These are phyloP conservation scores for Coleophoma cylindrospora DNA, from an alignment of 2,329 filamentous ascomycete genomes.

Conservation along the genomic window DNA sequence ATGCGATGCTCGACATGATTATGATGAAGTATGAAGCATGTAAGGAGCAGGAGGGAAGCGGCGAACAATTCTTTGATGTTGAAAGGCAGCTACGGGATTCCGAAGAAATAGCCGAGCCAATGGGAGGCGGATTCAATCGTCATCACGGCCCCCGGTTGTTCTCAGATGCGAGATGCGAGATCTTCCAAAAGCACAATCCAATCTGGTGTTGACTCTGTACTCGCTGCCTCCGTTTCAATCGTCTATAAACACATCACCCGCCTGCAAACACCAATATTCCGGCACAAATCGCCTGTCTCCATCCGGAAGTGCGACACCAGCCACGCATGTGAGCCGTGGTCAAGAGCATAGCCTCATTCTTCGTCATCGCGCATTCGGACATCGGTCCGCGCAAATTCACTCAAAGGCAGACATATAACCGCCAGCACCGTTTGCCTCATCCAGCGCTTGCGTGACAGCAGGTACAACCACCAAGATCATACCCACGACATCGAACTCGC, in stretches of 20 bases:
- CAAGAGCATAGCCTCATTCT: slow-evolving; percentile 17
- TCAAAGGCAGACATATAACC: neutral
- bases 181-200: too few species aligned
- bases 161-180: neutral
- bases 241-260: too few species aligned
- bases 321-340: neutral
- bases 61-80: slow-evolving; percentile 5
- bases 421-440: too few species aligned
- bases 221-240: too few species aligned
- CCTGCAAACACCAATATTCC: too few species aligned
- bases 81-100: neutral
- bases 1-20: slow-evolving; percentile 23
- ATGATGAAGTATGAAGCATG: slow-evolving; percentile 4
- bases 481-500: neutral
- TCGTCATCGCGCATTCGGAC: slow-evolving; percentile 15
- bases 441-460: too few species aligned
- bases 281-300: too few species aligned
- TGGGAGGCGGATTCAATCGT: neutral
- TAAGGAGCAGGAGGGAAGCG: slow-evolving; percentile 3
- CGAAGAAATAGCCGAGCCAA: neutral
- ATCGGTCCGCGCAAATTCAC: neutral
- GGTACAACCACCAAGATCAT: neutral
- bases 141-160: neutral
- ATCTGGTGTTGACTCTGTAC: too few species aligned
- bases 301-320: too few species aligned